Evolutionary conservation across 176 grass and related monocot genomes (phyloP).

Genomic region (Otatea glauca): DNA sequence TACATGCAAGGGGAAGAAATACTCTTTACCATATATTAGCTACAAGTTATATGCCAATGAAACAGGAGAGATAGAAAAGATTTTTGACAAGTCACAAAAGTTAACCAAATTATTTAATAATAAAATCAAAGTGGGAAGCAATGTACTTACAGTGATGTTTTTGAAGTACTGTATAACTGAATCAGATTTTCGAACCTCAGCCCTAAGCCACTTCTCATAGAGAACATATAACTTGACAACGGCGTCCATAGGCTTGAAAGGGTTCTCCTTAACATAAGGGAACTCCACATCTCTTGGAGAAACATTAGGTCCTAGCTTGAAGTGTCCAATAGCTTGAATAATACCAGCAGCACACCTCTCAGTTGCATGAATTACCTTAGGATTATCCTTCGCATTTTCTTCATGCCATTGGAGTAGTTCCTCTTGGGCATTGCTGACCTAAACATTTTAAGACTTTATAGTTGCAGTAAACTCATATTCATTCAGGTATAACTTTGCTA

Average conservation of each 20-base stretch:
- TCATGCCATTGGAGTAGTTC: conserved; percentile 78
- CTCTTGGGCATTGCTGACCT: conserved; percentile 85
- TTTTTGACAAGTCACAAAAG: conserved; percentile 4
- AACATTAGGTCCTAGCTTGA: conserved; percentile 68
- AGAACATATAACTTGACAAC: conserved; percentile 77
- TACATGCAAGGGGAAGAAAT: not conserved
- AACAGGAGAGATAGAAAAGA: not conserved
- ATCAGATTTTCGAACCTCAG: conserved; percentile 66
- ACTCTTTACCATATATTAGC: conserved; percentile 8
- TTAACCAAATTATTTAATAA: conserved; percentile 1
- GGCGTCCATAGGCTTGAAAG: conserved; percentile 50
- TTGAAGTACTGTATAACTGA: conserved; percentile 57
- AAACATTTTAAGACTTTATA: conserved; percentile 42
- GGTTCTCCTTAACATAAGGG: conserved; percentile 55
- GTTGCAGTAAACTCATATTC: conserved; percentile 25
- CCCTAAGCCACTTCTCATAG: conserved; percentile 78
- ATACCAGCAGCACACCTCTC: conserved; percentile 84
- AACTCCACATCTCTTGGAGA: conserved; percentile 74
- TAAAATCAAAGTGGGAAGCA: conserved; percentile 16
- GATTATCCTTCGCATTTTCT: conserved; percentile 65
- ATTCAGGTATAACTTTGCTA: conserved; percentile 22
- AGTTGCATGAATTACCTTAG: conserved; percentile 74
- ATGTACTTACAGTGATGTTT: conserved; percentile 63
- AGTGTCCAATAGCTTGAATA: conserved; percentile 80
- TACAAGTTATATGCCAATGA: not conserved